Conservation (phyloP, 2,329 filamentous ascomycete species). For the Colletotrichum sp. region DNA sequence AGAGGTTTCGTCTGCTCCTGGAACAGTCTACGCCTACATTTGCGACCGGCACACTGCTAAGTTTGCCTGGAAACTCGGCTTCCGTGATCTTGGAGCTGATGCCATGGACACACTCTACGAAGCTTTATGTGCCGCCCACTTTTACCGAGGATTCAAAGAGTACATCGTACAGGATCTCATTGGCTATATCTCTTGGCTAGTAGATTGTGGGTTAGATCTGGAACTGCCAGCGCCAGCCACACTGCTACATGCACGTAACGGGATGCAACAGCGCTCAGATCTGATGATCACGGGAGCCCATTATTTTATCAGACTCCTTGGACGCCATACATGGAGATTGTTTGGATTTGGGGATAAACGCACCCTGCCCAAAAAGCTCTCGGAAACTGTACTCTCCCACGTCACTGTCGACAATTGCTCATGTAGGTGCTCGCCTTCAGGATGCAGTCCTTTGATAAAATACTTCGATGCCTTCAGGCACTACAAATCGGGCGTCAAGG, state of each 20-base stretch:
- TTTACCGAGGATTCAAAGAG: too few species aligned
- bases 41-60: neutral
- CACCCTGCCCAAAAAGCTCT: neutral
- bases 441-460: neutral
- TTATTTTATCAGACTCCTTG: neutral
- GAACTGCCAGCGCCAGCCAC: neutral
- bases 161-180: too few species aligned
- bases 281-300: neutral
- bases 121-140: neutral
- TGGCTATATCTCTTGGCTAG: neutral
- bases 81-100: neutral
- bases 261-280: accelerated
- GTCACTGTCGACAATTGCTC: neutral
- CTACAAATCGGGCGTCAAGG: too few species aligned
- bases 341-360: too few species aligned
- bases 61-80: neutral
- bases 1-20: accelerated
- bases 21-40: neutral
- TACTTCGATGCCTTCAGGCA: too few species aligned
- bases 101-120: neutral
- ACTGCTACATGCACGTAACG: accelerated
- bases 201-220: neutral
- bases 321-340: too few species aligned
- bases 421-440: neutral
- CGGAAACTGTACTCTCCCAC: neutral